phyloP scores from a whole-genome alignment of 768 basidiomycete species.

The Auriculariales sp. region DNA sequence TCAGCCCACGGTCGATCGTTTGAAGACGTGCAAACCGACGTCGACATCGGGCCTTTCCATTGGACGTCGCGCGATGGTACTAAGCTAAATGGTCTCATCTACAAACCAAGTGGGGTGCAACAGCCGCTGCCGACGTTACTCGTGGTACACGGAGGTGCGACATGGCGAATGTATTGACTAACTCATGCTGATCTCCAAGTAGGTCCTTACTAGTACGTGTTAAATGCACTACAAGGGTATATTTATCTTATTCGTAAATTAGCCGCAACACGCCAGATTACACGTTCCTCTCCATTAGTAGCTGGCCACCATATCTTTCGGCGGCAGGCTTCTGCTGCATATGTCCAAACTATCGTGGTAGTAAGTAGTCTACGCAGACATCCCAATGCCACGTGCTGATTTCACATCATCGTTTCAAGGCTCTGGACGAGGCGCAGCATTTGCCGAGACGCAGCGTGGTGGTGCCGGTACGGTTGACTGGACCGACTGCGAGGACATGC shows the following conservation, averaged over 20 bases:
- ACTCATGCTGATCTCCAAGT: no score
- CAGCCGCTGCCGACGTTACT: conserved; percentile 6
- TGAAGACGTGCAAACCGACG: neutral
- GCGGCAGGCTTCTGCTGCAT: conserved; percentile 5
- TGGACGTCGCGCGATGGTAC: conserved; percentile 7
- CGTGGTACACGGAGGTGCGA: conserved; percentile 5
- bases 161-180: no score
- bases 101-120: conserved; percentile 2
- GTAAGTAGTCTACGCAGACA: conserved; percentile 1
- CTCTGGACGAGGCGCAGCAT: conserved; percentile 5
- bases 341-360: conserved; percentile 8
- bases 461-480: conserved; percentile 7
- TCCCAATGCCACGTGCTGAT: neutral
- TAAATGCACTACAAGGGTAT: neutral
- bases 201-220: conserved; percentile 3
- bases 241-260: neutral
- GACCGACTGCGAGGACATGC: conserved; percentile 8
- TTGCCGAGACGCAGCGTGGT: conserved; percentile 4
- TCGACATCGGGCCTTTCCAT: neutral
- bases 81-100: conserved; percentile 5
- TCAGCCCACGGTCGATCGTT: conserved; percentile 6
- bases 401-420: neutral
- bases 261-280: conserved; percentile 5
- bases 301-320: neutral
- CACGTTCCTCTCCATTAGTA: neutral